Percentiles rank a stretch among this genome's conserved stretches.
Conservation (phyloP, 768 basidiomycete species). For the Mycena kentingensis region DNA sequence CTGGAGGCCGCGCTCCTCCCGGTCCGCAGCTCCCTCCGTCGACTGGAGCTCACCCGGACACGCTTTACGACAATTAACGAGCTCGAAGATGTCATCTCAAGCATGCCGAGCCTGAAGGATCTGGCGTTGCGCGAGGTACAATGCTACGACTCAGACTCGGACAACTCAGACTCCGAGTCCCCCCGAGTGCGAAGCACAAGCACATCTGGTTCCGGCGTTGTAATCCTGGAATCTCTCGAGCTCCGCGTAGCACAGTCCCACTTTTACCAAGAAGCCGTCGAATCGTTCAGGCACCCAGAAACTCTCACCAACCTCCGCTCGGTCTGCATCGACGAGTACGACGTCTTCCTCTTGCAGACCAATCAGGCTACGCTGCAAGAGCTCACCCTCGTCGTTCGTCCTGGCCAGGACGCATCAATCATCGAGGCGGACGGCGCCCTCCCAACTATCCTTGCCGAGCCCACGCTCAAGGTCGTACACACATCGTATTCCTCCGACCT, state of each 20-base stretch:
- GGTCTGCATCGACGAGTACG: slow-evolving; percentile 1
- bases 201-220: not conserved
- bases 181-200: not conserved
- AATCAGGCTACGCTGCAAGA: not conserved
- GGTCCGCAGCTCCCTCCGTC: not conserved
- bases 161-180: not conserved
- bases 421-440: not conserved
- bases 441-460: not conserved
- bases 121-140: not conserved
- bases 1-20: not conserved
- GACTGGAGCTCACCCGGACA: not conserved
- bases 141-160: not conserved
- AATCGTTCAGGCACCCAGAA: not conserved
- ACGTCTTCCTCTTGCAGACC: not conserved
- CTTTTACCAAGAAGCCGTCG: not conserved
- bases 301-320: not conserved
- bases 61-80: not conserved
- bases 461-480: not conserved
- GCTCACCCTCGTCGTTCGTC: not conserved
- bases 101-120: not conserved
- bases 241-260: not conserved
- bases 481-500: not conserved
- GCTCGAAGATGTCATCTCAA: not conserved
- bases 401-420: not conserved
- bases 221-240: not conserved